Percentiles rank a stretch among this genome's conserved stretches.
These are phyloP conservation scores for Discostella stelligera DNA, from an alignment of 352 stramenopile genomes.

Conservation along the genomic window DNA sequence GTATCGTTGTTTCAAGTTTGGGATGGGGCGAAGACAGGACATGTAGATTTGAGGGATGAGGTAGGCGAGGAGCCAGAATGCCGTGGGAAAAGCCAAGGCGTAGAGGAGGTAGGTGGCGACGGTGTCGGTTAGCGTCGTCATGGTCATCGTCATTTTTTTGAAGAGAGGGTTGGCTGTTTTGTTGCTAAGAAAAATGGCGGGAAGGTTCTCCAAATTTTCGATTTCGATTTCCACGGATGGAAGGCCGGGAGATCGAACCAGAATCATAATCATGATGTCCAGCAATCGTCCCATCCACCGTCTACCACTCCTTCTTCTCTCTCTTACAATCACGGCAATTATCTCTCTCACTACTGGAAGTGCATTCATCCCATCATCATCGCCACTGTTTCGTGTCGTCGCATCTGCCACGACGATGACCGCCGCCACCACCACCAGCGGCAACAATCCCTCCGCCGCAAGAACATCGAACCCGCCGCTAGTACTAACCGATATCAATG, in stretches of 20 bases:
- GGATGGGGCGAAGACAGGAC: conserved; percentile 68
- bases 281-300: no score
- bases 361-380: conserved; percentile 5
- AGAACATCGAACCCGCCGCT: background rate
- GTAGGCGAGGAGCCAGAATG: conserved; percentile 78
- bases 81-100: conserved; percentile 62
- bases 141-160: background rate
- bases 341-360: background rate
- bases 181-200: no score
- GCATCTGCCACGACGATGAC: background rate
- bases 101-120: conserved; percentile 18
- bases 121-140: background rate
- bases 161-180: no score
- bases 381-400: background rate
- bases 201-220: no score
- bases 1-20: conserved; percentile 90
- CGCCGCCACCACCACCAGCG: background rate
- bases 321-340: background rate
- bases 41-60: conserved; percentile 80
- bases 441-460: conserved; percentile 6
- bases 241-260: no score
- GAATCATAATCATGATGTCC: no score
- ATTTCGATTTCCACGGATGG: no score
- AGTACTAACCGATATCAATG: background rate
- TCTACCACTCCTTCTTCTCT: background rate